Base-by-base conservation (phyloP, 768 basidiomycete genomes). In the Agrocybe pediades region DNA sequence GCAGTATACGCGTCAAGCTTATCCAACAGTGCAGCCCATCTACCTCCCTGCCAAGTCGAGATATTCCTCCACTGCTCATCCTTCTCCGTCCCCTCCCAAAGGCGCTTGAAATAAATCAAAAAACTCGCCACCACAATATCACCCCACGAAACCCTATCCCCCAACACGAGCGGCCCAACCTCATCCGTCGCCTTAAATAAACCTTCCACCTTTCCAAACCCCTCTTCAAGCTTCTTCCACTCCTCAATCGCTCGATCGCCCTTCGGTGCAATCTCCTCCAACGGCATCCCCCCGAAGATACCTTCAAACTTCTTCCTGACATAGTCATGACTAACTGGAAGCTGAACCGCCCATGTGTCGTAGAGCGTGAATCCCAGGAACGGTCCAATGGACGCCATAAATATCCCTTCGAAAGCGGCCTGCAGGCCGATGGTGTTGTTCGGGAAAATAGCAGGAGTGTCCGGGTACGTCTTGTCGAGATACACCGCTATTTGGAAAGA, bases 61-160 rank as follows among this genome's bases (percentile, higher is more conserved):
- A 81, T 49, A 15, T 68, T 63, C 46, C 62, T 68, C 76, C 77
- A 81, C 43, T 73, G 66, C 30, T 63, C 55, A 29, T 72, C 71
- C 11, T 74, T 67, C 45, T 64, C 62, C 16, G 73, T 72, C 33
- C 61, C 62, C 16, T 73, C 73, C 33, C 61, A 62, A 8, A 72
- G 26, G 15, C 55, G 57, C 56, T 64, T 74, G 6, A 68, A 30
- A 62, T 67, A 74, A 0, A 61, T 17, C 6, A 75, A 39, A 23
- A 58, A 59, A 13, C 59, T 57, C 2, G 62, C 76, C 30, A 76
- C 39, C 2, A 66, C 61, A n/a, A 79, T 59, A 59, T 82, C 80
- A 4, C 68, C 71, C 59, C 69, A 80, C 1, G 66, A 66, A 17
- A 68, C 47, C 15, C 53, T 60, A n/a, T 73, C 63, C 1, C 77